Conservation (phyloP, 129 eudicot species). For the Erigeron canadensis region DNA sequence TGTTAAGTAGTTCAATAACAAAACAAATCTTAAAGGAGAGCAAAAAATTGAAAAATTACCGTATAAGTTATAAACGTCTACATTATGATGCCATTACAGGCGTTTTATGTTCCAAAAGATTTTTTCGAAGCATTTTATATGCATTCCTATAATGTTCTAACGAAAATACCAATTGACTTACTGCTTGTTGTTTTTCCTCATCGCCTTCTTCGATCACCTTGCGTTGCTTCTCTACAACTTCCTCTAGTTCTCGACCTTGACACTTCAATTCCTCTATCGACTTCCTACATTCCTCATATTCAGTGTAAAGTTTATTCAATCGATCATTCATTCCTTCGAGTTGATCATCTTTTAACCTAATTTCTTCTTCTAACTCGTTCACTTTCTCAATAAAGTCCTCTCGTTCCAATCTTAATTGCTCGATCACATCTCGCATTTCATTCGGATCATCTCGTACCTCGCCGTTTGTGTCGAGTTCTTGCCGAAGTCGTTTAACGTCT, state of each 20-base stretch:
- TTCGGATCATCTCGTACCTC: constrained; percentile 28
- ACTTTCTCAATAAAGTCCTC: constrained; percentile 33
- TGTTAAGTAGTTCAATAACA: too few relatives aligned
- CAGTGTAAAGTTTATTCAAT: constrained; percentile 46
- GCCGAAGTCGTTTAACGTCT: constrained; percentile 36
- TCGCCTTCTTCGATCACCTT: constrained; percentile 60
- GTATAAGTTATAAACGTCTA: not conserved
- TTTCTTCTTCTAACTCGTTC: constrained; percentile 30
- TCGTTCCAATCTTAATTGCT: constrained; percentile 43
- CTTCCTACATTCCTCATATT: constrained; percentile 38
- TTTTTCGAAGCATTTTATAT: constrained; percentile 62
- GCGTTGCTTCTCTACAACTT: constrained; percentile 46
- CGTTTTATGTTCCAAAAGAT: constrained; percentile 44
- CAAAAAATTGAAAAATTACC: too few relatives aligned
- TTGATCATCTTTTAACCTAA: constrained; percentile 47
- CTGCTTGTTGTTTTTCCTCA: constrained; percentile 70
- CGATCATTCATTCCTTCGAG: constrained; percentile 49
- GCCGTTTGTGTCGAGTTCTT: constrained; percentile 39
- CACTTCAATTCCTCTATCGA: constrained; percentile 40
- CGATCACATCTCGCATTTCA: constrained; percentile 56
- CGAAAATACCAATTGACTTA: constrained; percentile 69
- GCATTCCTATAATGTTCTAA: constrained; percentile 73
- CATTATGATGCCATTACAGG: constrained; percentile 35
- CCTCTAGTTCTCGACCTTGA: constrained; percentile 46
- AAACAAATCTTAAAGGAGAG: too few relatives aligned